Conservation (phyloP, 2,329 filamentous ascomycete species). For the Colletotrichum lupini region DNA sequence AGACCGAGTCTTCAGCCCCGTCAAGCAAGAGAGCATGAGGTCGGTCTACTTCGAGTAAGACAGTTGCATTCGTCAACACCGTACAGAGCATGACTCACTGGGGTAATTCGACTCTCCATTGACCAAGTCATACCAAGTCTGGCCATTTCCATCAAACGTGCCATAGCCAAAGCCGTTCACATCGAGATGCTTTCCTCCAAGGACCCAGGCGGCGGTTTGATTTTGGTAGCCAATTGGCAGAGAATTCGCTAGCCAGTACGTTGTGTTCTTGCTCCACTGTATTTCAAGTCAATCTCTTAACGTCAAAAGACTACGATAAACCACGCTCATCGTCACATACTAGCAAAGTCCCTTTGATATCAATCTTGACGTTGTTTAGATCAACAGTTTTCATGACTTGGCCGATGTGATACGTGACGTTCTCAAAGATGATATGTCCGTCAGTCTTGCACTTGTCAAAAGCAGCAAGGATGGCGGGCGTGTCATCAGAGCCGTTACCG, state of each 20-base stretch:
- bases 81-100: neutral
- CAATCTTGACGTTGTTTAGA: conserved; percentile 11
- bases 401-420: neutral
- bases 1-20: conserved; percentile 48
- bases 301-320: too few relatives aligned
- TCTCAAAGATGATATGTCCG: neutral
- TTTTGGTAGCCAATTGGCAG: conserved; percentile 12
- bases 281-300: too few relatives aligned
- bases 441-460: too few relatives aligned
- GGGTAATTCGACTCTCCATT: conserved; percentile 9
- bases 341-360: neutral
- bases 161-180: too few relatives aligned
- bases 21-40: conserved; percentile 3
- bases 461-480: too few relatives aligned
- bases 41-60: neutral
- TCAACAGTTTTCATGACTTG: conserved; percentile 13
- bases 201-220: conserved; percentile 11
- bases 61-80: fast-evolving
- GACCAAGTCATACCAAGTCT: conserved; percentile 22
- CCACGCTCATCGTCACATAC: too few relatives aligned
- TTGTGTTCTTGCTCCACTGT: conserved; percentile 12
- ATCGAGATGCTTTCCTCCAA: neutral
- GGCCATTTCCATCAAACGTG: too few relatives aligned
- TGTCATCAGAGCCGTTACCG: too few relatives aligned
- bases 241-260: conserved; percentile 7